Conservation (phyloP, 306 rosid species). For the Medicago truncatula region DNA sequence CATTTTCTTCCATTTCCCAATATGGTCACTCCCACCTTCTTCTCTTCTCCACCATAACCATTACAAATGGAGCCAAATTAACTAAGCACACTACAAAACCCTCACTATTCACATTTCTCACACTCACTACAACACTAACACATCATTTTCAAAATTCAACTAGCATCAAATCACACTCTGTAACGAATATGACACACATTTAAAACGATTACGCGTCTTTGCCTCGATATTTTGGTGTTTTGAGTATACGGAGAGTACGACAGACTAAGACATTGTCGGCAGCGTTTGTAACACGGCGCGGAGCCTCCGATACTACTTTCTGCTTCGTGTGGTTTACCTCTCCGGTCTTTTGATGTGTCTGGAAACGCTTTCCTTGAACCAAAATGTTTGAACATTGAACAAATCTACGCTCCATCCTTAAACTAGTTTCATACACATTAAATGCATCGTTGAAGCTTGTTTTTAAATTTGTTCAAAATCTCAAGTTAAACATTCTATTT, state of each 20-base stretch:
- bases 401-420: too few relatives aligned
- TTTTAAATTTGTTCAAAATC: too few relatives aligned
- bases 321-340: constrained; percentile 75
- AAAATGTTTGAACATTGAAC: too few relatives aligned
- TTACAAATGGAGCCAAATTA: neutral
- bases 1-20: neutral
- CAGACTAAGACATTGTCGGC: constrained; percentile 59
- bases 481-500: too few relatives aligned
- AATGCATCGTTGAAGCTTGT: too few relatives aligned
- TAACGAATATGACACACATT: constrained; percentile 42
- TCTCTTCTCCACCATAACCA: constrained; percentile 4
- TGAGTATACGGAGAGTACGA: constrained; percentile 61
- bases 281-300: constrained; percentile 65
- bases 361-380: constrained; percentile 59
- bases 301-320: constrained; percentile 69
- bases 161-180: neutral
- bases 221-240: constrained; percentile 49
- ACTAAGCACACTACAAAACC: neutral
- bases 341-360: constrained; percentile 87
- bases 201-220: constrained; percentile 66
- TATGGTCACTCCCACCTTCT: neutral
- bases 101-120: constrained; percentile 17
- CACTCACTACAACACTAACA: constrained; percentile 1
- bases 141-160: constrained; percentile 15
- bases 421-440: too few relatives aligned